Base-by-base conservation (phyloP, 805 yeast species). In the Saccharomycopsis malanga region DNA sequence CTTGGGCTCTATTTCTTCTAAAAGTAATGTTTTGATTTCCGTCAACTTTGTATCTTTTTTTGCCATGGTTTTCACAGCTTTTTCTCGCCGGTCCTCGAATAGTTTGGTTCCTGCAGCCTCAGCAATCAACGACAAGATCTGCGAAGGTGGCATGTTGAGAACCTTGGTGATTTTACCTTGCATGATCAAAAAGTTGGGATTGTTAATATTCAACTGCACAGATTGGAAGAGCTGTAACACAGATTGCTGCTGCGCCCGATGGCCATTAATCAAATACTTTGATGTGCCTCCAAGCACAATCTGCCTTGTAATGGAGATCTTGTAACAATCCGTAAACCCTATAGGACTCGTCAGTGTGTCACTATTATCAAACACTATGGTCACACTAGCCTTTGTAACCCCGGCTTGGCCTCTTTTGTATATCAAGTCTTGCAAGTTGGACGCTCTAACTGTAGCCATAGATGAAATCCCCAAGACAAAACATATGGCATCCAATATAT, bases 381-480 rank as follows among this genome's bases (percentile, higher is more conserved):
- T 89, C 1, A 93, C 98, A 58, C 93, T 82, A 1, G 98, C 98
- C 61, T 87, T 89, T 1, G 97, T 89, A 12, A 91, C 91, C 55
- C 98, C 98, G 0, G 98, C 98, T 62, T 93, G 98, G 10, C 98
- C 98, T 57, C 98, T 77, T 58, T 93, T 93, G 63, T 93, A 93
- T 43, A 93, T 93, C 61, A 93, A 75, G 63, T 93, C 99, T 60
- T 91, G 97, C 35, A 89, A 69, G 59, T 83, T 89, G 4, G 87
- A 81, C 0, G 98, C 99, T 61, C 99, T 73, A 23, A 94, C 96
- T 0, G 95, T 85, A n/a, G 86, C 63, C 93, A 91, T 88, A 10
- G 95, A 79, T 1, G 96, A 82, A 51, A 93, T 89, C 46, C 99
- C 99, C 29, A 93, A 71, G n/a, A 94, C 99, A 65, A 93, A 93